Evolutionary conservation across 192 early-diverging fungal species (phyloP), one percentile per base, ranked within the genome.

Genomic region (Dissophora ornata): DNA sequence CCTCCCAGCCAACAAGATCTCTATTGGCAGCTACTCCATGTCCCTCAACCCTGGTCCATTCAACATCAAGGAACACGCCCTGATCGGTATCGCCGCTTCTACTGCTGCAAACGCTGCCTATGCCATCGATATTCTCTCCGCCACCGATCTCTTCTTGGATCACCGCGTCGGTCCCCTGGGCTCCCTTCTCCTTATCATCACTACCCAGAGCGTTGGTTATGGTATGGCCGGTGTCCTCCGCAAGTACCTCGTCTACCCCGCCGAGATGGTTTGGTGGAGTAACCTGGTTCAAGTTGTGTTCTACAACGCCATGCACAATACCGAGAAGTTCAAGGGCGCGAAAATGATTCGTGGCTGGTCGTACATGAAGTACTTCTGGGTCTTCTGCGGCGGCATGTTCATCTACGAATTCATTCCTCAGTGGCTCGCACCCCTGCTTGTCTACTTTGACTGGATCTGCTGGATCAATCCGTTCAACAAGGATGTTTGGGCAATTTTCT

Each of bases 181-280:
- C 5, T 62, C 53, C 12, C 42, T 79, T 2, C 19, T 79, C 13
- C 28, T 79, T 16, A 65, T 66, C 40, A 45, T 79, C 44, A 70
- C 61, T 1, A 64, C 75, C 12, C 75, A 79, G 44, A 59, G 60
- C 45, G 53, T 69, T 28, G 78, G 68, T 22, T 70, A 70, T 47
- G 78, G 67, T 11, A 64, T 79, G 67, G 68, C 69, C 3, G 69
- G 69, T 34, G 13, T 63, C 8, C 69, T 71, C 18, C 69, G 69
- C n/a, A 85, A 84, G 24, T 94, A 90, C 74, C 81, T 97, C 9
- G 94, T 97, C 13, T 87, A 91, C 45, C 94, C 93, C n/a, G 74
- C 90, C 1, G 83, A n/a, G n/a, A n/a, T n/a, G n/a, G n/a, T n/a
- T n/a, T n/a, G n/a, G n/a, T n/a, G n/a, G n/a, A n/a, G n/a, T n/a